phyloP scores from a whole-genome alignment of 257 asterid genomes.

The Penstemon barbatus region DNA sequence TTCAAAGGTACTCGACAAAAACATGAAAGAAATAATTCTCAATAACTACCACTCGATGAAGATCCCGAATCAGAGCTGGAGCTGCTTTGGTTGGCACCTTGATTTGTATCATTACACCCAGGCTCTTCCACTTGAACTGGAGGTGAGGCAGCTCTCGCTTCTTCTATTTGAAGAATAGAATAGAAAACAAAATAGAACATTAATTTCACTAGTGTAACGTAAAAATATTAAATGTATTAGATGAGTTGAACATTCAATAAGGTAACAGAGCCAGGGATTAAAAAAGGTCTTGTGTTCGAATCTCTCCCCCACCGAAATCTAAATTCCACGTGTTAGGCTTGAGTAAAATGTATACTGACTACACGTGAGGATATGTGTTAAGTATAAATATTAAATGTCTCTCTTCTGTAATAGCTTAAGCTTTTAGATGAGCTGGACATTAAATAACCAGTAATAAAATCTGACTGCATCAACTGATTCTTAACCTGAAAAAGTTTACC shows the following conservation, averaged over 20 bases:
- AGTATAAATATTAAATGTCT: no score
- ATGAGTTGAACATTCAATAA: no score
- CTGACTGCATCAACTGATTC: slow-evolving; percentile 6
- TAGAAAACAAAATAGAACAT: slow-evolving; percentile 18
- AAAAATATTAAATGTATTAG: no score
- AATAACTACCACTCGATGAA: slow-evolving; percentile 59
- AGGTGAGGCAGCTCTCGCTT: slow-evolving; percentile 40
- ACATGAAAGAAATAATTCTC: slow-evolving; percentile 20
- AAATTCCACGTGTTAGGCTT: no score
- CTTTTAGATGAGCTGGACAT: no score
- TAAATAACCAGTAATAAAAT: not conserved
- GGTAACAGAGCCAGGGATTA: no score
- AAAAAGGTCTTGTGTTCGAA: no score
- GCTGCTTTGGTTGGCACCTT: slow-evolving; percentile 49
- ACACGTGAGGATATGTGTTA: no score
- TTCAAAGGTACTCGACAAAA: not conserved
- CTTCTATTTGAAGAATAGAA: slow-evolving; percentile 39
- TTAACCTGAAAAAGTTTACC: slow-evolving; percentile 38
- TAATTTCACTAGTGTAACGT: not conserved
- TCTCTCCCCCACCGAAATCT: no score
- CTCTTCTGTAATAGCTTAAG: no score
- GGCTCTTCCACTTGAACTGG: slow-evolving; percentile 49
- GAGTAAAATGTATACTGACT: no score
- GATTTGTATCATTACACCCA: slow-evolving; percentile 42
- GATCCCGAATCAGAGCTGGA: slow-evolving; percentile 66